Base-by-base conservation (phyloP, 2,329 filamentous ascomycete genomes). In the Xylaria sp. region DNA sequence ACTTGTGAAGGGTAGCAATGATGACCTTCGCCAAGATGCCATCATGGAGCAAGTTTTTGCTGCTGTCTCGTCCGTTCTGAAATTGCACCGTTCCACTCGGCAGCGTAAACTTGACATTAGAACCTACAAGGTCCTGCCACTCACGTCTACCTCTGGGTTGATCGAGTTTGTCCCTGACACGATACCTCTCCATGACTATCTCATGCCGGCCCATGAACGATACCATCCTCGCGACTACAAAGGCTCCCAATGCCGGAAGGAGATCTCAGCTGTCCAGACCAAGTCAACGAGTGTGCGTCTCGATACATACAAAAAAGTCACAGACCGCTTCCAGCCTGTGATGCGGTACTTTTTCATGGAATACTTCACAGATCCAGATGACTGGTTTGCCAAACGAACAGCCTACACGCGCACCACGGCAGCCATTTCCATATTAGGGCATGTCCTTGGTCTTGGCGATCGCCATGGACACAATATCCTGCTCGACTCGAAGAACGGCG, bases 41-140 rank as follows among this genome's bases (percentile, higher is more conserved):
- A 99, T 86, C 79, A 99, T 99, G 95, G 95, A 99, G 74, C 94
- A 99, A 75, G 94, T 99, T 1, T 99, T 99, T 72, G 91, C 92
- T 60, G 92, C 96, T 74, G 94, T 97, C 19, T 97, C 92, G 59
- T 90, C 90, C 55, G 83, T 99, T 19, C 79, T 99, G 30, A 90
- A 90, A 71, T 87, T 90, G 53, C 92, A 97, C 73, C 87, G 91
- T 58, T 83, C 87, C 10, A 97, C 94, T 2, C 88, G 92, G 46
- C 92, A 96, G 70, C 88, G 94, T 4, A 90, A 90, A 64, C 80
- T 99, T 9, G 90, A 89, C 7, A 95, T 99, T 70, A 83, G 95
- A 59, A 97, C 94, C 0, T 99, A 99, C 81, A 97, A 97, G 75
- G 94, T 99, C 5, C 79, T 99, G 2, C 94, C 94, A 0, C 79